Evolutionary conservation across 2,329 filamentous ascomycete genomes (phyloP), one percentile per base, ranked within the genome.

Genomic region (Davidsoniella virescens): DNA sequence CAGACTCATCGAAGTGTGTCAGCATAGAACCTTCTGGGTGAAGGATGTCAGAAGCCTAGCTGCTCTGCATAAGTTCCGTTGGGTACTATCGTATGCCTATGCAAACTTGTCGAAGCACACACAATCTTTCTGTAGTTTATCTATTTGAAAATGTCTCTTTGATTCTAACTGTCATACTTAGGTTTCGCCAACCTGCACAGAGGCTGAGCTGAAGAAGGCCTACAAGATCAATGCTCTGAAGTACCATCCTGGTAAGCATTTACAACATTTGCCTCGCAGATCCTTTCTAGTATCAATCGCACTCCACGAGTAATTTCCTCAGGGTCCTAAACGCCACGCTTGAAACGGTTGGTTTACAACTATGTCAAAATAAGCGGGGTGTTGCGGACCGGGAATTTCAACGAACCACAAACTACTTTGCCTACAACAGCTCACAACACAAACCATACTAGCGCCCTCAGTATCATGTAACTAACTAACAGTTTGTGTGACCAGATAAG

Each of bases 181-280:
- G 86, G 84, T 93, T 58, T 57, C 83, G 59, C 82, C 86, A 56
- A 80, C 76, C 60, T 85, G 84, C 57, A 82, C 82, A 53, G 90
- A 96, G 60, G 71, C 81, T 58, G 84, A 95, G 67, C 71, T 98
- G 57, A 95, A 92, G 72, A 87, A 88, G 62, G 87, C 81, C 59
- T 94, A 92, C 75, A 87, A 86, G 67, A 79, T 82, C 57, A 78
- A 80, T 58, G 86, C 86, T 33, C 69, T 92, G 54, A 92, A 90
- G 68, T 83, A 81, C 65, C 86, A 93, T 62, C 86, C 86, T 63
- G 83, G 82, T 86, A 75, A 57, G 77, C 42, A 20, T 33, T 33
- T 33, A 12, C 26, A 33, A 12, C 26, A 33, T 33, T 33, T 33
- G 26, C 26, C 26, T 33, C 26, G 10, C 6, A 33, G 8, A 33